These are phyloP conservation scores for Carex sylvatica DNA, from an alignment of 202 grass and related monocot genomes.

Conservation along the genomic window DNA sequence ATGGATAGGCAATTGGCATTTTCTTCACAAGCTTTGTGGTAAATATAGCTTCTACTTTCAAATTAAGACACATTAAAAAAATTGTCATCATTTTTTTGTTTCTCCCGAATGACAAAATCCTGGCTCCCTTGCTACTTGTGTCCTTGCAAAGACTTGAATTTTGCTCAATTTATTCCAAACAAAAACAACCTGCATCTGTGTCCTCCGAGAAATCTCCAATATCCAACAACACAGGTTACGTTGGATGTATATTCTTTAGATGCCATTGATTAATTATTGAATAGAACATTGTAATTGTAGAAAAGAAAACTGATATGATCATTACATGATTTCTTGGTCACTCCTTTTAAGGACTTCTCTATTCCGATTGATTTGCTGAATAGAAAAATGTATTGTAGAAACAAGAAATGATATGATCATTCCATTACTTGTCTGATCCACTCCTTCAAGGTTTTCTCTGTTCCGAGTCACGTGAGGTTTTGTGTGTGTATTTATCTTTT, in stretches of 20 bases:
- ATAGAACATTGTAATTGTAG: neutral
- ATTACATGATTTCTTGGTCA: neutral
- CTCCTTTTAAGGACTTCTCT: neutral
- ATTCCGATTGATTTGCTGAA: neutral
- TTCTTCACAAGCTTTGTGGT: neutral
- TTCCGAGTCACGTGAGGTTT: neutral
- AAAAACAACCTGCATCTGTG: neutral
- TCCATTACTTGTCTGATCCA: neutral
- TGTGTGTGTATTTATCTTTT: neutral
- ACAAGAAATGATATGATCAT: neutral
- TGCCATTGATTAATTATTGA: neutral
- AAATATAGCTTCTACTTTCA: no score
- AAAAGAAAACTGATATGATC: neutral
- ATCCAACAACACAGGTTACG: neutral
- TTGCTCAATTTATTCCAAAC: neutral
- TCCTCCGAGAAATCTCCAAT: neutral
- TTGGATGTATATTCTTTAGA: neutral
- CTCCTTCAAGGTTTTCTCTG: neutral
- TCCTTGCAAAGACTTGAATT: neutral
- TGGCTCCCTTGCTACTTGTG: neutral
- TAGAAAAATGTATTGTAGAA: neutral
- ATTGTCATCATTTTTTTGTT: neutral
- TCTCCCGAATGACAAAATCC: neutral
- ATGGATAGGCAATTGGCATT: neutral
- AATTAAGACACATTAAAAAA: no score